phyloP scores from a whole-genome alignment of 208 protist genomes.

The Balamuthia mandrillaris region DNA sequence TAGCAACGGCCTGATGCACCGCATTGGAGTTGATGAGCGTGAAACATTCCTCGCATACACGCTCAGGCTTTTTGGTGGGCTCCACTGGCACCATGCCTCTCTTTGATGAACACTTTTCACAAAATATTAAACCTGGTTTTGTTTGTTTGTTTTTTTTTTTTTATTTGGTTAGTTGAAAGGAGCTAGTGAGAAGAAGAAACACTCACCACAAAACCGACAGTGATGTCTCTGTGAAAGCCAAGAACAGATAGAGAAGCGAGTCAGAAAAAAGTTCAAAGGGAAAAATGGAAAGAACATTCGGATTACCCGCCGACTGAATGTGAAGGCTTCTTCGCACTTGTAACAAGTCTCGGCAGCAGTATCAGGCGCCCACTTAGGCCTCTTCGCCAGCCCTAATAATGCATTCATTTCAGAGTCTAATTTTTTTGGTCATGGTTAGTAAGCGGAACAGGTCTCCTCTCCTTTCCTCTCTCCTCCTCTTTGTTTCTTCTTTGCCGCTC shows the following conservation, averaged over 20 bases:
- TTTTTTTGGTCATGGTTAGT: too few species aligned
- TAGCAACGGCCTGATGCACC: too few species aligned
- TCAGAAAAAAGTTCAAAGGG: neutral
- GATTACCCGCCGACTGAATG: neutral
- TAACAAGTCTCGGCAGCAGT: neutral
- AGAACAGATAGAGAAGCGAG: too few species aligned
- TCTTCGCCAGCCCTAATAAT: neutral
- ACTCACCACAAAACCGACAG: neutral
- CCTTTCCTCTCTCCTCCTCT: too few species aligned
- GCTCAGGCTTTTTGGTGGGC: neutral
- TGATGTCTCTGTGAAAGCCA: slow-evolving; percentile 2
- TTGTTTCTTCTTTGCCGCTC: too few species aligned
- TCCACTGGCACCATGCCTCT: neutral
- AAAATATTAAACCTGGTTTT: slow-evolving; percentile 15
- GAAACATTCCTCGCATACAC: slow-evolving; percentile 17
- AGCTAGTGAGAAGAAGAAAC: neutral
- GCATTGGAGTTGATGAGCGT: neutral
- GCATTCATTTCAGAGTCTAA: neutral
- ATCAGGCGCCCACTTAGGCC: neutral
- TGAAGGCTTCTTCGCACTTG: slow-evolving; percentile 20
- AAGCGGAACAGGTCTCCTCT: too few species aligned
- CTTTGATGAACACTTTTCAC: slow-evolving; percentile 22
- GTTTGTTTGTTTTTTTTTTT: neutral
- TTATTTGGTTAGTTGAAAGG: neutral
- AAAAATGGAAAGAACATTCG: neutral